Base-by-base conservation (phyloP, 169 alveolate genomes). In the Cardiosporidium cionae region DNA sequence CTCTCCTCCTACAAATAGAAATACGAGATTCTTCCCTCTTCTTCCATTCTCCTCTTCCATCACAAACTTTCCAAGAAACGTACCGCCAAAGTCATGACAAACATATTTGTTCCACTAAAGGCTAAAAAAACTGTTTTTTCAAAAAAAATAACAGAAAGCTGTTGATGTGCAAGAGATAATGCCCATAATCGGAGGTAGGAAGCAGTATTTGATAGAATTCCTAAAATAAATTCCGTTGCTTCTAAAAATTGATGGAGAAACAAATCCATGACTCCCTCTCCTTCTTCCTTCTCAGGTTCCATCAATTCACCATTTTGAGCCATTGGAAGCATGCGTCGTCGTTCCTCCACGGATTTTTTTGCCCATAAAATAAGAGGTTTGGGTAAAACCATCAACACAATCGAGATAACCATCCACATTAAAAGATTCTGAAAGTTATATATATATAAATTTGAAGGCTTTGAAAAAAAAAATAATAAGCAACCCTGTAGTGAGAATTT, bases 111-210 rank as follows among this genome's bases (percentile, higher is more conserved):
- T 37, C 52, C 22, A 22, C 32, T 52, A 63, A 74, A 32, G 7
- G 80, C 80, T 27, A 73, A 74, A 7, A 74, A 73, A 16, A 74
- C 80, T 3, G 80, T 74, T 52, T 74, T 73, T 25, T 73, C 52
- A 69, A 85, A 34, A 74, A 85, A 44, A 68, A 70, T 29, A 53
- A 74, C 86, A 1, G 98, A 92, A 33, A 97, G 91, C 92, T 96
- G 96, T 78, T 96, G 98, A 86, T 98, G 99, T 0, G 99, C 99
- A 72, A 98, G 90, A 25, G 99, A 94, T 69, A 98, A 84, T 7
- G 99, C 99, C 99, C 99, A 97, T 70, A 94, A 87, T 78, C 99
- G 96, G 76, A 98, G 90, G 83, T 98, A 98, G 16, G 99, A 96
- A 5, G 99, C 99, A 9, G 99, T 98, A 86, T 98, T 97, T 52